Conservation (phyloP, 129 eudicot genomes). For the Escallonia rubra region DNA sequence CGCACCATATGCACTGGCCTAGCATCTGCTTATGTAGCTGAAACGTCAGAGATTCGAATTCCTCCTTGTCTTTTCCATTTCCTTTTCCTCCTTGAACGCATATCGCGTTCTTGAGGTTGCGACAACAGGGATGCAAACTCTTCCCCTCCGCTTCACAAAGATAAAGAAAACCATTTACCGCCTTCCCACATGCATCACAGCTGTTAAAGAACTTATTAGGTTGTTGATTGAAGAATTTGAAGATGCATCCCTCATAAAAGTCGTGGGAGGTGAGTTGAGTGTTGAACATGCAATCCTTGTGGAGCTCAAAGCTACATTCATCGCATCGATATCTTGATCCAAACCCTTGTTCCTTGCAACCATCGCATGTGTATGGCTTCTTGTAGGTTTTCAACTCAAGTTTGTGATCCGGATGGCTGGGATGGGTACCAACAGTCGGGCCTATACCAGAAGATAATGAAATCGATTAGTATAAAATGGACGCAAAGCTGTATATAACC, state of each 20-base stretch:
- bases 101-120: neutral
- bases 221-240: slow-evolving; percentile 3
- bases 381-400: slow-evolving; percentile 8
- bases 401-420: slow-evolving; percentile 8
- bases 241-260: slow-evolving; percentile 3
- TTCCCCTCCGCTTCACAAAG: neutral
- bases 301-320: slow-evolving; percentile 9
- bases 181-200: slow-evolving; percentile 16
- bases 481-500: too few species aligned
- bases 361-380: slow-evolving; percentile 14
- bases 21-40: neutral
- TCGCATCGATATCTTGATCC: slow-evolving; percentile 16
- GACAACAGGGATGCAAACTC: slow-evolving; percentile 16
- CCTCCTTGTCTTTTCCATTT: neutral
- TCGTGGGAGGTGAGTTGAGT: neutral
- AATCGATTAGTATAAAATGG: too few species aligned
- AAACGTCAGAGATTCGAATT: neutral
- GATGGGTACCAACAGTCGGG: neutral
- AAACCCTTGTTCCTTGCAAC: slow-evolving; percentile 14
- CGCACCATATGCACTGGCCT: slow-evolving; percentile 10
- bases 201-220: neutral
- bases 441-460: too few species aligned
- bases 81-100: neutral
- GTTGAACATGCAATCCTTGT: slow-evolving; percentile 9
- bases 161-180: slow-evolving; percentile 6